These are phyloP conservation scores for Wakefieldia striispora DNA, from an alignment of 768 basidiomycete genomes.

Conservation along the genomic window DNA sequence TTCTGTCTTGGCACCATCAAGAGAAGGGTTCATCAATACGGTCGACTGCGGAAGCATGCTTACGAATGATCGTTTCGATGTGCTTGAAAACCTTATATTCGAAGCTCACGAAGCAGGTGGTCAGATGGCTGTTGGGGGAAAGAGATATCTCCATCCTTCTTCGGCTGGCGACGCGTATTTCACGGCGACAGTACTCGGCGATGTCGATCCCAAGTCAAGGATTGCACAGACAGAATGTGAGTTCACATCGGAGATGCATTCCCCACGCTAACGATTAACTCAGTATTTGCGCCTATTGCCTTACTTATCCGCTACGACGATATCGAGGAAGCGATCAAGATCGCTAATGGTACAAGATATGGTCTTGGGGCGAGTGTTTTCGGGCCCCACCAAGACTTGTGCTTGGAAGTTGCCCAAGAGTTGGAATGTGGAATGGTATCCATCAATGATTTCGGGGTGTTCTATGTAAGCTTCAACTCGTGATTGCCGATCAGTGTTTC, in stretches of 20 bases:
- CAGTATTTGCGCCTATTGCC: conserved; percentile 93
- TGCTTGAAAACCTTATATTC: conserved; percentile 65
- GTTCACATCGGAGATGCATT: not conserved
- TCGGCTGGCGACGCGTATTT: conserved; percentile 80
- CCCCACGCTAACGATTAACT: conserved; percentile 10
- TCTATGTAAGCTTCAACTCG: conserved; percentile 56
- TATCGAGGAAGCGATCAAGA: conserved; percentile 79
- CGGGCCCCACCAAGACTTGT: conserved; percentile 78
- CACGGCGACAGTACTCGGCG: conserved; percentile 80
- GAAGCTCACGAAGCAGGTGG: conserved; percentile 73
- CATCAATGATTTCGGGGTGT: conserved; percentile 91
- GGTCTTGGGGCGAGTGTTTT: conserved; percentile 95
- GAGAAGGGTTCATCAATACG: conserved; percentile 66
- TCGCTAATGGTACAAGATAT: conserved; percentile 86
- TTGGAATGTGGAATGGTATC: conserved; percentile 97
- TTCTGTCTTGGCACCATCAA: conserved; percentile 63
- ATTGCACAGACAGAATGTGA: conserved; percentile 80
- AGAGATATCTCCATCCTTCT: conserved; percentile 60
- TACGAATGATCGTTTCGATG: conserved; percentile 63
- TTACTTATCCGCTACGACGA: conserved; percentile 81
- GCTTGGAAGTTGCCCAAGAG: conserved; percentile 73
- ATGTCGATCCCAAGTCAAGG: conserved; percentile 65
- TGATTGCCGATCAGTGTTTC: conserved; percentile 9
- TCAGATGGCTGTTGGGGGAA: conserved; percentile 59
- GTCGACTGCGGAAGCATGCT: conserved; percentile 92